phyloP scores from a whole-genome alignment of 768 basidiomycete genomes.

The Amanita rimosa region DNA sequence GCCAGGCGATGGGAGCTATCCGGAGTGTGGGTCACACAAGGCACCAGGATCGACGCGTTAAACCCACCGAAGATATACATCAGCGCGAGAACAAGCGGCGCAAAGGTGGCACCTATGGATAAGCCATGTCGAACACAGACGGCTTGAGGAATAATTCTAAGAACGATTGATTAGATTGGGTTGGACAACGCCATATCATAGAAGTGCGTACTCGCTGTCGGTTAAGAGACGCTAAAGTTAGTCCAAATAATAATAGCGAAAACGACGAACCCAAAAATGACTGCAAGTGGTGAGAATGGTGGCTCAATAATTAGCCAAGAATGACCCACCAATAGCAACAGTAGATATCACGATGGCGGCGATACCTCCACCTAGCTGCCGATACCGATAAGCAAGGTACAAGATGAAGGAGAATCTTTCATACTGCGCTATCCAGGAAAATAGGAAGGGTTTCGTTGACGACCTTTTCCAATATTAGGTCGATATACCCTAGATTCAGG shows the following conservation, averaged over 20 bases:
- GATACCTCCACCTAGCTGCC: slow-evolving; percentile 50
- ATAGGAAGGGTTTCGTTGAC: slow-evolving; percentile 79
- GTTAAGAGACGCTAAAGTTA: slow-evolving; percentile 11
- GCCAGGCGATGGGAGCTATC: slow-evolving; percentile 70
- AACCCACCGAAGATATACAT: slow-evolving; percentile 51
- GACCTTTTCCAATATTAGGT: slow-evolving; percentile 31
- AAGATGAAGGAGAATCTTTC: slow-evolving; percentile 11
- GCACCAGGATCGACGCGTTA: background rate
- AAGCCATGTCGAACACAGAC: slow-evolving; percentile 74
- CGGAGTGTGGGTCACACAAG: background rate
- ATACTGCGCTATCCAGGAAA: slow-evolving; percentile 65
- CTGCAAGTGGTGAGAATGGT: slow-evolving; percentile 21
- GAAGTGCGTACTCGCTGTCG: slow-evolving; percentile 60
- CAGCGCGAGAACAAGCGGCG: slow-evolving; percentile 59
- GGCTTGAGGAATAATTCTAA: slow-evolving; percentile 57
- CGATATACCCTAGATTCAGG: too few relatives aligned
- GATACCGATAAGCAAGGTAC: background rate
- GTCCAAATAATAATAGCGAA: background rate
- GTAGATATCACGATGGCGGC: slow-evolving; percentile 75
- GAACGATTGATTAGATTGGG: background rate
- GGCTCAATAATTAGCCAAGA: background rate
- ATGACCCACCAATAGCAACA: slow-evolving; percentile 46
- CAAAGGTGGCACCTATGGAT: slow-evolving; percentile 66
- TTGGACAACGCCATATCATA: background rate
- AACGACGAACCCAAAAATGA: slow-evolving; percentile 66